Evolutionary conservation across 495 filamentous ascomycete species (phyloP).

Genomic region (Penicillium longicatenatum): DNA sequence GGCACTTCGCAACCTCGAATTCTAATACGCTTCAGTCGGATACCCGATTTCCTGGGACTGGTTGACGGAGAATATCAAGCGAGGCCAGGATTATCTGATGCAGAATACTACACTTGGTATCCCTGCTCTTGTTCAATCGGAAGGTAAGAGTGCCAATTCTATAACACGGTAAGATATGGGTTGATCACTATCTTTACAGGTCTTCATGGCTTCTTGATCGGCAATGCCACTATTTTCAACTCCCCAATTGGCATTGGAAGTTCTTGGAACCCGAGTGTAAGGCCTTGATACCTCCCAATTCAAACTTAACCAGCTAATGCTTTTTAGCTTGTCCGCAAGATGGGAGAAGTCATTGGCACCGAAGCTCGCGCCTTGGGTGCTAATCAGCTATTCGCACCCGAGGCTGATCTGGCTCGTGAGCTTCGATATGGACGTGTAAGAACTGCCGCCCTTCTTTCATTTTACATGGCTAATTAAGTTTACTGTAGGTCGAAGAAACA

Average conservation of each 20-base stretch:
- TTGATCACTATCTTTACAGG: slow-evolving; percentile 22
- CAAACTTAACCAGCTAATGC: slow-evolving; percentile 5
- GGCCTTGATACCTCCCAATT: neutral
- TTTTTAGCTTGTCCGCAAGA: slow-evolving; percentile 55
- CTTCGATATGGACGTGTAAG: slow-evolving; percentile 62
- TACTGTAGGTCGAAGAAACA: slow-evolving; percentile 61
- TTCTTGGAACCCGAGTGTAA: slow-evolving; percentile 59
- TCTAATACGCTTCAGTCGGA: slow-evolving; percentile 47
- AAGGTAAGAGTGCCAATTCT: slow-evolving; percentile 39
- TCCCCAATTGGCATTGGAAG: slow-evolving; percentile 70
- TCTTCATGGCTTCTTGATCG: slow-evolving; percentile 69
- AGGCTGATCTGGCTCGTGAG: slow-evolving; percentile 68
- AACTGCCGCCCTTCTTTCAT: neutral
- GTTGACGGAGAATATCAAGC: slow-evolving; percentile 60
- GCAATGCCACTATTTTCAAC: slow-evolving; percentile 75
- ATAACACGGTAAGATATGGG: neutral
- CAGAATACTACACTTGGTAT: slow-evolving; percentile 67
- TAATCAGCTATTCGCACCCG: slow-evolving; percentile 69
- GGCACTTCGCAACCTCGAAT: neutral
- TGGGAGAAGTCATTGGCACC: slow-evolving; percentile 60
- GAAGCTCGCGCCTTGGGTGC: slow-evolving; percentile 65
- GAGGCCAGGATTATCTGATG: slow-evolving; percentile 63
- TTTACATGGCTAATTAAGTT: neutral
- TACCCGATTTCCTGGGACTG: slow-evolving; percentile 63
- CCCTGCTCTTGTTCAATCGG: slow-evolving; percentile 68